Conservation (phyloP, 768 basidiomycete genomes). For the Holtermanniella nyarrowii region DNA sequence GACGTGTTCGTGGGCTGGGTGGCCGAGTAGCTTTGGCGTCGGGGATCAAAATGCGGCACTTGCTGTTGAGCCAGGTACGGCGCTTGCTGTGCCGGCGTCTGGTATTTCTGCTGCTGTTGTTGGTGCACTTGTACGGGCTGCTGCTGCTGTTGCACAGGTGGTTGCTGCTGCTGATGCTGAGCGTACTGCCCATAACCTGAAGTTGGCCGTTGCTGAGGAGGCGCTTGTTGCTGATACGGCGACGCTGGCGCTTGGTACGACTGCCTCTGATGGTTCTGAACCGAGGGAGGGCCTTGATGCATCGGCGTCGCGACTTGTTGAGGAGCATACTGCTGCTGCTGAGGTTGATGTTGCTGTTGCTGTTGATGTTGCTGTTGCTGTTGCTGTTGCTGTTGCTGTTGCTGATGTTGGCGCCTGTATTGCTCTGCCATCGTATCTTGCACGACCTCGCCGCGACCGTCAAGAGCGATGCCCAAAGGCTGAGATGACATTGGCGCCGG, state of each 20-base stretch:
- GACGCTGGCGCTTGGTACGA: too few relatives aligned
- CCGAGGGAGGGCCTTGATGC: neutral
- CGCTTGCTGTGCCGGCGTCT: constrained; percentile 3
- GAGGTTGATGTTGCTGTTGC: constrained; percentile 5
- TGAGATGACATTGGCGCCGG: constrained; percentile 48
- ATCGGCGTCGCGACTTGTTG: neutral
- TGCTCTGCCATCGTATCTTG: constrained; percentile 50
- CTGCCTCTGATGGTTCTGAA: neutral
- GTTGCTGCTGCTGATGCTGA: constrained; percentile 1
- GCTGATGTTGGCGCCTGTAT: constrained; percentile 31
- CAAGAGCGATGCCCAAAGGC: constrained; percentile 67
- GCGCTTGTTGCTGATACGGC: neutral
- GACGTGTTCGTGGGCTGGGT: too few relatives aligned
- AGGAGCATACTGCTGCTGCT: neutral
- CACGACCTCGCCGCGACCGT: constrained; percentile 66
- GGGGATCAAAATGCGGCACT: too few relatives aligned
- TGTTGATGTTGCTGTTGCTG: constrained; percentile 11
- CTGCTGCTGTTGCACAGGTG: neutral
- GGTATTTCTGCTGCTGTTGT: constrained; percentile 14
- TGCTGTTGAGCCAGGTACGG: too few relatives aligned
- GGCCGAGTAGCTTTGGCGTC: too few relatives aligned
- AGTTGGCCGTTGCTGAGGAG: neutral
- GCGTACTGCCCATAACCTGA: constrained; percentile 5
- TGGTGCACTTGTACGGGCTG: constrained; percentile 4
- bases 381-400: constrained; percentile 23